A percentile compares a stretch with the other conserved stretches of the same genome.
These are phyloP conservation scores for Eimeria necatrix DNA, from an alignment of 169 alveolate species.

Conservation along the genomic window DNA sequence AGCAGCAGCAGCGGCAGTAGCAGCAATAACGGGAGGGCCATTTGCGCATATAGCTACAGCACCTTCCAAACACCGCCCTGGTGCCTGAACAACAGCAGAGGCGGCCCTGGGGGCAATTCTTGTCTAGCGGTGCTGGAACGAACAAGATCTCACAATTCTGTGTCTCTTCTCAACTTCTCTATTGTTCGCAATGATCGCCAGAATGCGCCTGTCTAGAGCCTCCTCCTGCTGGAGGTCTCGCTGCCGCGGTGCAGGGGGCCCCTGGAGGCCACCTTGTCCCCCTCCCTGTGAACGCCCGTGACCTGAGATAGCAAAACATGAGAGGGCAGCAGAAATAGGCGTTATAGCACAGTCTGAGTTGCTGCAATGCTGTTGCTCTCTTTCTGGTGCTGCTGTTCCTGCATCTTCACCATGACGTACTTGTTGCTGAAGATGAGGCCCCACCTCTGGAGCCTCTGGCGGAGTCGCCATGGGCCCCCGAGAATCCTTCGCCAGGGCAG, in stretches of 20 bases:
- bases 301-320: background rate
- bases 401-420: background rate
- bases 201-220: conserved; percentile 41
- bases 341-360: background rate
- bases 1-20: conserved; percentile 41
- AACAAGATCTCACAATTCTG: background rate
- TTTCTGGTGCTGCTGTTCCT: background rate
- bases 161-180: conserved; percentile 46
- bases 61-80: background rate
- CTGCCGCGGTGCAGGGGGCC: conserved; percentile 34
- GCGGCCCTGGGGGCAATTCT: background rate
- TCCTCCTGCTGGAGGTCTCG: conserved; percentile 52
- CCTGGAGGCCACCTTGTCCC: conserved; percentile 8
- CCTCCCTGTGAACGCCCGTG: conserved; percentile 4
- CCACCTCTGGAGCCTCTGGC: conserved; percentile 11
- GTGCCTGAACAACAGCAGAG: background rate
- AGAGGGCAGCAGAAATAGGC: too few species aligned
- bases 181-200: conserved; percentile 26
- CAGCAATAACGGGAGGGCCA: background rate
- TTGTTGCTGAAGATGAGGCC: conserved; percentile 21
- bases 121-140: background rate
- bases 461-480: background rate
- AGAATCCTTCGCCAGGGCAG: background rate
- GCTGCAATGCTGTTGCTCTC: conserved; percentile 13
- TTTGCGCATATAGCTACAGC: background rate